Evolutionary conservation across 2,329 filamentous ascomycete genomes (phyloP), one percentile per base, ranked within the genome.

Genomic region (Boeremia lycopersici): DNA sequence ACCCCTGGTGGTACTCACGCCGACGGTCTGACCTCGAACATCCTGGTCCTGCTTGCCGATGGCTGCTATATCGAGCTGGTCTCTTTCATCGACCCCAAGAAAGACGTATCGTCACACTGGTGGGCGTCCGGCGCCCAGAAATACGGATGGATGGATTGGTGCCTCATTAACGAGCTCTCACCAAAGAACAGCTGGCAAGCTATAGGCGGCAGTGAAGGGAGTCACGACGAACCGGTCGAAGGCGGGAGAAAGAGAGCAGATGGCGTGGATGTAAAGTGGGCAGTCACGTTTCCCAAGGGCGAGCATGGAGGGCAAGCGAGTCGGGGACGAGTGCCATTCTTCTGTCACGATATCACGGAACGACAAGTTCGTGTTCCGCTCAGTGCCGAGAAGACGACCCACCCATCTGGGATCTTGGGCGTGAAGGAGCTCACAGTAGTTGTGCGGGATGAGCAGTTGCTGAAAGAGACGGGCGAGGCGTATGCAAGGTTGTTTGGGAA

Each of bases 61-160:
- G 87, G 87, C 28, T 81, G 81, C 19, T 89, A 89, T 72, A 76
- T 90, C 48, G 87, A 90, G 66, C 75, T 89, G 45, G 86, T 89
- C 56, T 81, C 84, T 34, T 89, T 89, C 67, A 75, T 84, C 43
- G 69, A 82, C 17, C 79, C 77, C 36, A 67, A 72, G 30, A 4
- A 62, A 71, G 6, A 77, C 81, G 3, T 65, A 65, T 6, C 72
- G 74, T 38, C 31, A 1, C 86, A 89, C 64, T 82, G 82, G 65
- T 90, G 86, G 87, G 47, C 53, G 0, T 38, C 42, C 9, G 79
- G 82, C 9, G 60, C 71, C 0, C 79, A 79, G 29, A 82, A 84
- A 3, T 75, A 83, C 36, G 78, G 71, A 2, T 89, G 59, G 87
- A 88, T 75, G 85, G 84, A 79, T 83, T 87, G 7, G 78, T 88